Evolutionary conservation across 2,329 filamentous ascomycete genomes (phyloP).

Genomic region (Fusarium annulatum): DNA sequence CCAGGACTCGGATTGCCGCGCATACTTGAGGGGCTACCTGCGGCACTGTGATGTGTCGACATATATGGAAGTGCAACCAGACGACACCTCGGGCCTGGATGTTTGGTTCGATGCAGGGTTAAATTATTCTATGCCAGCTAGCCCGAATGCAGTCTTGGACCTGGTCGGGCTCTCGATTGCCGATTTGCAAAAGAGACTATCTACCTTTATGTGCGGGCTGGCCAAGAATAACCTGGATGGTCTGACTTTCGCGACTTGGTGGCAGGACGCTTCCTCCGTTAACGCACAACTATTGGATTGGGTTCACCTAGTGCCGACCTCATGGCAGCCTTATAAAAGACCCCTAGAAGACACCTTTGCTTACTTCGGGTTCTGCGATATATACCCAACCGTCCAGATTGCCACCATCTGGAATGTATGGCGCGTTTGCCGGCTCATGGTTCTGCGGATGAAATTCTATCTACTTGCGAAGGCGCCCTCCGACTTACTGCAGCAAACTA

Average conservation of each 20-base stretch:
- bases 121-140: background rate
- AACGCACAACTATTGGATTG: background rate
- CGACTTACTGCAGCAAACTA: rapidly evolving
- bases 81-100: background rate
- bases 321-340: background rate
- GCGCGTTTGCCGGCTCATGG: background rate
- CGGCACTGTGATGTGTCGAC: background rate
- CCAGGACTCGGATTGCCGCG: background rate
- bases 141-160: background rate
- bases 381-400: background rate
- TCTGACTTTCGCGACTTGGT: background rate
- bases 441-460: background rate
- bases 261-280: background rate
- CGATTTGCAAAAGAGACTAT: background rate
- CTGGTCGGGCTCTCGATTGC: background rate
- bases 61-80: background rate
- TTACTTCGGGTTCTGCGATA: background rate
- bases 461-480: background rate
- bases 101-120: background rate
- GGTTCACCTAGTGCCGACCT: background rate
- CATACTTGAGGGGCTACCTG: background rate
- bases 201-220: background rate
- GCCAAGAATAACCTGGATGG: background rate
- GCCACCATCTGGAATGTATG: background rate
- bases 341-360: background rate